Evolutionary conservation across 139 green algal genomes (phyloP), one percentile per base, ranked within the genome.

Genomic region (Gonium pectorale): DNA sequence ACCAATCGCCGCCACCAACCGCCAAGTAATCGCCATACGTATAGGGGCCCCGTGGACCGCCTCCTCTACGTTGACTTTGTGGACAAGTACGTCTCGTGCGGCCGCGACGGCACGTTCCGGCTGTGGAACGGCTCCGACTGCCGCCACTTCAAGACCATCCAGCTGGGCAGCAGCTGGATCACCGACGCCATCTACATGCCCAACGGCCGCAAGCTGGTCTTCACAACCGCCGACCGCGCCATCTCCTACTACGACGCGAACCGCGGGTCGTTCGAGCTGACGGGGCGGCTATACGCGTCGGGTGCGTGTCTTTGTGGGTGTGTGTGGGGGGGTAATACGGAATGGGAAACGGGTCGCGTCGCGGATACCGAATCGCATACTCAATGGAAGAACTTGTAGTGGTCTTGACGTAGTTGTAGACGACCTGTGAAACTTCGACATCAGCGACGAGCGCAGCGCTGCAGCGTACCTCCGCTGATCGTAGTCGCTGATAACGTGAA

Each of bases 181-280:
- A 96, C 90, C 5, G 91, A 94, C 86, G 90, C 83, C 64, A 46
- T 92, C 3, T 94, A 93, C 73, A 87, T 96, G 85, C 88, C 90
- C 1, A 54, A 87, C 59, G 83, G 86, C 2, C 85, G 90, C 29
- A 94, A 94, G 77, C 88, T 96, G 43, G 90, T 93, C 19, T 92
- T 96, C 66, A 91, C 92, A 9, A 91, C 92, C 17, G 92, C 93
- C 31, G 94, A 97, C 81, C 86, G 93, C 2, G 88, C 92, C 40
- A 92, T 97, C 69, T 93, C 81, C 31, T 96, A 93, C 67, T 97
- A 95, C 74, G 94, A 96, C 54, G 86, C 94, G 2, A 91, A 93
- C 70, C 90, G 95, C 8, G 90, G 91, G 1, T 91, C 87, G 1
- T 96, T 93, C 69, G 94, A 97, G 51, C 86, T 95, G 26, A 88